These are phyloP conservation scores for Megacollybia platyphylla DNA, from an alignment of 1,284 basidiomycete species.

Conservation along the genomic window DNA sequence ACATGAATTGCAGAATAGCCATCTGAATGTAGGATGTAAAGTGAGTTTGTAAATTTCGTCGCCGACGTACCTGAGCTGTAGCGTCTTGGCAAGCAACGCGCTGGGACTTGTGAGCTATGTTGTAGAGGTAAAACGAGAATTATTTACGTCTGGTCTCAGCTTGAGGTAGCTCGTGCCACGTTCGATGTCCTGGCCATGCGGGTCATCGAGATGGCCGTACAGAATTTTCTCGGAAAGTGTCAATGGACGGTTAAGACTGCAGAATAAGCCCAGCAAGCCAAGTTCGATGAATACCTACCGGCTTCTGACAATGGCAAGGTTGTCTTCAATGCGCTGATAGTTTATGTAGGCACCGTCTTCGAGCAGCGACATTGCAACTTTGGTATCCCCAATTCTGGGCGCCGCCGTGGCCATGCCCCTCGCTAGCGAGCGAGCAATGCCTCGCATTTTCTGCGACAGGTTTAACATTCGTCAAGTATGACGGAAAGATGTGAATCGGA, in stretches of 20 bases:
- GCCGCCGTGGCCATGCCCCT: slow-evolving; percentile 68
- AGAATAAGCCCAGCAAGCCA: slow-evolving; percentile 2
- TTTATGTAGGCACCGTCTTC: slow-evolving; percentile 88
- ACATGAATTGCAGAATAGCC: slow-evolving; percentile 99
- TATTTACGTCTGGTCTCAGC: slow-evolving; percentile 84
- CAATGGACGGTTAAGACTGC: slow-evolving; percentile 82
- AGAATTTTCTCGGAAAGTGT: slow-evolving; percentile 98
- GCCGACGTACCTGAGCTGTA: slow-evolving; percentile 61
- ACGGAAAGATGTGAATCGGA: slow-evolving; percentile 11
- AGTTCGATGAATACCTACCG: slow-evolving; percentile 36
- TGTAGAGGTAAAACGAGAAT: slow-evolving; percentile 2
- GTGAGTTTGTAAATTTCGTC: slow-evolving; percentile 5
- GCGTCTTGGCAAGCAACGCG: slow-evolving; percentile 99
- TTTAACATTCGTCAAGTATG: slow-evolving; percentile 53
- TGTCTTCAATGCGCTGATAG: slow-evolving; percentile 96
- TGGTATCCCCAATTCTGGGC: slow-evolving; percentile 78
- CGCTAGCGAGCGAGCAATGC: slow-evolving; percentile 45
- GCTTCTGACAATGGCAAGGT: slow-evolving; percentile 74
- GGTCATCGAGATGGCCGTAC: slow-evolving; percentile 96
- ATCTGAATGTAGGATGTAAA: slow-evolving; percentile 53
- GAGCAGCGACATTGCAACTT: slow-evolving; percentile 85
- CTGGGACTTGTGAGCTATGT: slow-evolving; percentile 27
- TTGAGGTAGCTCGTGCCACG: slow-evolving; percentile 90
- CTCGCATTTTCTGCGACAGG: slow-evolving; percentile 47
- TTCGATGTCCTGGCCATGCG: slow-evolving; percentile 78